phyloP scores from a whole-genome alignment of 2,329 filamentous ascomycete genomes.

The Bipolaris victoriae region DNA sequence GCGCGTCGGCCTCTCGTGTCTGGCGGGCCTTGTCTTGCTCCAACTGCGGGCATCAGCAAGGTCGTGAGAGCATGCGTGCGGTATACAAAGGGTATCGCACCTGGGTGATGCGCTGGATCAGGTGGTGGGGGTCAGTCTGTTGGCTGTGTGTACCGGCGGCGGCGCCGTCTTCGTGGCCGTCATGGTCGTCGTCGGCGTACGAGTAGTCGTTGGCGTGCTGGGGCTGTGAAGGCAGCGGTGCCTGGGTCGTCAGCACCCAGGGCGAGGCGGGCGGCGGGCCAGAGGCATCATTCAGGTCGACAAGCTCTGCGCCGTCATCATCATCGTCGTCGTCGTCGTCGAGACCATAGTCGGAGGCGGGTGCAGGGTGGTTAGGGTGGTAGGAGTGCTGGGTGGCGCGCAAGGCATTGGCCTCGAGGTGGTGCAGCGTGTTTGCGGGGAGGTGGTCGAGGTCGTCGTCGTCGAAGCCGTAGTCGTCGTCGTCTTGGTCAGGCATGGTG shows the following conservation, averaged over 20 bases:
- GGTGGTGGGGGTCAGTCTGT: conserved; percentile 36
- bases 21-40: conserved; percentile 51
- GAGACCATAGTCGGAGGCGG: conserved; percentile 51
- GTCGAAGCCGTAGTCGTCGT: conserved; percentile 54
- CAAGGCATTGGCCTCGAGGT: conserved; percentile 54
- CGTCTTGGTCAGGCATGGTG: conserved; percentile 49
- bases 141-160: too few species aligned
- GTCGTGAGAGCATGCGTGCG: neutral
- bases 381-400: conserved; percentile 42
- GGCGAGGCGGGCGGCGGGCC: conserved; percentile 3
- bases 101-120: conserved; percentile 53
- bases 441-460: conserved; percentile 56
- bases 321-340: conserved; percentile 57
- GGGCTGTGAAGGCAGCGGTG: conserved; percentile 10
- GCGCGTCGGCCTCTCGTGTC: conserved; percentile 24
- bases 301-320: conserved; percentile 45
- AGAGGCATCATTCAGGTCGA: conserved; percentile 52
- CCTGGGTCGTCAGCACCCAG: neutral
- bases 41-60: conserved; percentile 43
- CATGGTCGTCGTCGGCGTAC: conserved; percentile 2
- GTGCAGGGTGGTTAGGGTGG: neutral
- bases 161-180: neutral
- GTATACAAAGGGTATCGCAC: conserved; percentile 22
- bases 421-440: conserved; percentile 52
- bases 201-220: conserved; percentile 5